A percentile compares a stretch with the other conserved stretches of the same genome.
Evolutionary conservation across 805 yeast genomes (phyloP).

Genomic region (Diddensiella santjacobensis): DNA sequence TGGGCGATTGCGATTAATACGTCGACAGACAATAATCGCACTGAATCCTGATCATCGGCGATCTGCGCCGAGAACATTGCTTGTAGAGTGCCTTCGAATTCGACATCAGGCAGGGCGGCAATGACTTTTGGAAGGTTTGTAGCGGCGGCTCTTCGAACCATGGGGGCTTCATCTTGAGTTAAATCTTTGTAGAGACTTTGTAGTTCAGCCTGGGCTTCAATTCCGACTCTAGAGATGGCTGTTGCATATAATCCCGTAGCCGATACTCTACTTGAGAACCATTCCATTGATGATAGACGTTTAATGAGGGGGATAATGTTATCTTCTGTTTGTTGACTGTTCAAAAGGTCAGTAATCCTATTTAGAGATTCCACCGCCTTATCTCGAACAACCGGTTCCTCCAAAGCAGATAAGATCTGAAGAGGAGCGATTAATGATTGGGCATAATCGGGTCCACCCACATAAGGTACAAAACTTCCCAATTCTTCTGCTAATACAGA

Average conservation of each 20-base stretch:
- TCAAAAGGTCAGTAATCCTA: constrained; percentile 46
- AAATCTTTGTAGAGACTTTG: constrained; percentile 65
- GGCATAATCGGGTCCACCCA: constrained; percentile 77
- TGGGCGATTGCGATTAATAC: constrained; percentile 74
- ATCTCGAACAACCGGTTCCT: constrained; percentile 94
- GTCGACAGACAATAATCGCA: constrained; percentile 84
- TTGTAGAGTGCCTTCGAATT: constrained; percentile 56
- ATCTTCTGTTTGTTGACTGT: constrained; percentile 55
- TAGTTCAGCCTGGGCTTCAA: constrained; percentile 48
- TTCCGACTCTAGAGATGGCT: constrained; percentile 36
- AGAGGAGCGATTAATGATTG: constrained; percentile 58
- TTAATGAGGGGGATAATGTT: constrained; percentile 74
- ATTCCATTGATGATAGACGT: constrained; percentile 77
- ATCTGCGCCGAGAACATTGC: constrained; percentile 76
- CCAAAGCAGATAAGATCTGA: constrained; percentile 83
- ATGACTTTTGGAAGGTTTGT: constrained; percentile 73
- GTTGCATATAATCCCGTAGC: constrained; percentile 83
- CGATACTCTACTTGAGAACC: constrained; percentile 93
- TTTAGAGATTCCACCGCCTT: constrained; percentile 86
- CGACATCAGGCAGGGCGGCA: constrained; percentile 44
- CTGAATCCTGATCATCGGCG: constrained; percentile 90
- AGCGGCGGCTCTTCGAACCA: constrained; percentile 96
- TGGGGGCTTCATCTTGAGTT: constrained; percentile 88
- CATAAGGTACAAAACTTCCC: constrained; percentile 79
- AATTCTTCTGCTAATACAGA: constrained; percentile 89